These are phyloP conservation scores for Rhodotorula sp. DNA, from an alignment of 1,284 basidiomycete species.

Conservation along the genomic window DNA sequence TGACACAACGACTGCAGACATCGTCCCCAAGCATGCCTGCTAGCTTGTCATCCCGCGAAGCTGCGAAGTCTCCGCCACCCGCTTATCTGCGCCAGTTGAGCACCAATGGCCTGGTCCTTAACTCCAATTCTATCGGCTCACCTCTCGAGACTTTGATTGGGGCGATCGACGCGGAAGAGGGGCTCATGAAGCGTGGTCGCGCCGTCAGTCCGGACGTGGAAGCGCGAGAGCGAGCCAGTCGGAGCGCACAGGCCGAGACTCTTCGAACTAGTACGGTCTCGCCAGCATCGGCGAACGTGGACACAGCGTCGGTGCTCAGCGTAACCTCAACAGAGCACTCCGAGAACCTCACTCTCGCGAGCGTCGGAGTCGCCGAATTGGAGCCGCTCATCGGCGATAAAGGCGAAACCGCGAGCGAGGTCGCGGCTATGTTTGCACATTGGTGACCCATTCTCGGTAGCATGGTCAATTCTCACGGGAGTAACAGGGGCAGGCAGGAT, in stretches of 20 bases:
- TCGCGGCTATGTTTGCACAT: neutral
- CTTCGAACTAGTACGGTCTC: no score
- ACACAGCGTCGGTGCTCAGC: no score
- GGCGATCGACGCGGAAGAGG: neutral
- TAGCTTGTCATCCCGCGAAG: no score
- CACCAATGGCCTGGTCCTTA: rapidly evolving
- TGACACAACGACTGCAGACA: neutral
- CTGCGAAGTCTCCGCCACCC: no score
- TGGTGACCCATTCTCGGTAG: neutral
- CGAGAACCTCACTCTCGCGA: no score
- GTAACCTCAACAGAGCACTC: no score
- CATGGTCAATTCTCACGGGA: no score
- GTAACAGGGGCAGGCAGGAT: no score
- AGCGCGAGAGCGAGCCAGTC: neutral
- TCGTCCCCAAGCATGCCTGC: neutral
- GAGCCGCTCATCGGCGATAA: neutral
- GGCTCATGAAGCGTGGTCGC: neutral
- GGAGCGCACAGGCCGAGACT: no score
- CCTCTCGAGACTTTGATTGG: neutral
- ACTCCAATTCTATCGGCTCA: neutral
- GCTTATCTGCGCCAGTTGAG: neutral
- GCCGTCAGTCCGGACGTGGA: neutral
- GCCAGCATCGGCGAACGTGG: no score
- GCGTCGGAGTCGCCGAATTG: neutral
- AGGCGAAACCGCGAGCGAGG: neutral